These are phyloP conservation scores for Primulina tabacum DNA, from an alignment of 257 asterid genomes.

Conservation along the genomic window DNA sequence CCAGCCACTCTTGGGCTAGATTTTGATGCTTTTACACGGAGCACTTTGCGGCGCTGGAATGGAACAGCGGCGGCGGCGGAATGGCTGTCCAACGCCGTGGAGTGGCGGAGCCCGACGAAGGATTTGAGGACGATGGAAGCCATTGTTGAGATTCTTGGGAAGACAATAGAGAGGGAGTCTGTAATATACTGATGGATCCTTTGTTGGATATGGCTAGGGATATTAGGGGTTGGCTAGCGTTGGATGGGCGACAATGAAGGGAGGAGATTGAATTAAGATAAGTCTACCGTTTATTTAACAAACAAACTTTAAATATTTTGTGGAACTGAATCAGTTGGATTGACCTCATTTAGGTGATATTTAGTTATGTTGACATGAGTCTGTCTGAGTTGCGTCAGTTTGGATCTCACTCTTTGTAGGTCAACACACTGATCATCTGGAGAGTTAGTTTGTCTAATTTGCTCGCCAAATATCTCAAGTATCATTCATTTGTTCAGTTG, in stretches of 20 bases:
- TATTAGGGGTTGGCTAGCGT: constrained; percentile 36
- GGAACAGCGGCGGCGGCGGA: constrained; percentile 25
- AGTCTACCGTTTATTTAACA: too few relatives aligned
- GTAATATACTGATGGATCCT: constrained; percentile 23
- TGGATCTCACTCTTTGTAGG: too few relatives aligned
- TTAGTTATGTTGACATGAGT: too few relatives aligned
- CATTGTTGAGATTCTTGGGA: constrained; percentile 30
- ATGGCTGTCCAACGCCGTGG: constrained; percentile 46
- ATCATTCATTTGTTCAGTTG: too few relatives aligned
- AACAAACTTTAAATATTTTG: too few relatives aligned
- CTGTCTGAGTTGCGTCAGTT: too few relatives aligned
- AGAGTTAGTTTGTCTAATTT: too few relatives aligned
- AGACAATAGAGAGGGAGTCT: background rate
- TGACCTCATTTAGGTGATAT: too few relatives aligned
- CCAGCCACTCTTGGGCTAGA: constrained; percentile 80
- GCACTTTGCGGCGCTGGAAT: constrained; percentile 28
- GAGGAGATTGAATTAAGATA: constrained; percentile 57
- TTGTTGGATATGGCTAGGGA: constrained; percentile 75
- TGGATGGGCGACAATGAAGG: constrained; percentile 42
- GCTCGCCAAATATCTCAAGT: too few relatives aligned
- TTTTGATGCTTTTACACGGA: constrained; percentile 54
- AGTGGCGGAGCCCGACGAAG: constrained; percentile 85
- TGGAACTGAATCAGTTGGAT: too few relatives aligned
- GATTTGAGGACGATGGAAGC: constrained; percentile 73
- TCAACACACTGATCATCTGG: too few relatives aligned